phyloP scores from a whole-genome alignment of 768 basidiomycete species.

The Kwoniella europaea region DNA sequence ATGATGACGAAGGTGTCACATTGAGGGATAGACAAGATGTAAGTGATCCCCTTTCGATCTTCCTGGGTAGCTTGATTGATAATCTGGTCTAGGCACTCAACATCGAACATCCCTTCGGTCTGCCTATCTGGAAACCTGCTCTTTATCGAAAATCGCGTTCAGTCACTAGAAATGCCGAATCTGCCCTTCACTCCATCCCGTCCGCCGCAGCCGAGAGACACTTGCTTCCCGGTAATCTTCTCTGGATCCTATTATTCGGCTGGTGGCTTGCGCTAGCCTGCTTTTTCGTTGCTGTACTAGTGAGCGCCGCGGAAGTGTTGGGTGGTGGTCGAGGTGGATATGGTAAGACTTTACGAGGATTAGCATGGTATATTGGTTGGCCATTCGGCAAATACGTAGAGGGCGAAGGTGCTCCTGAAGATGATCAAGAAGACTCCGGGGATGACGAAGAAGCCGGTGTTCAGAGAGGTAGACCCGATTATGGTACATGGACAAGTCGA shows the following conservation, averaged over 20 bases:
- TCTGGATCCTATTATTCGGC: constrained; percentile 88
- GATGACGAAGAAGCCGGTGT: constrained; percentile 58
- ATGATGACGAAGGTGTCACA: constrained; percentile 84
- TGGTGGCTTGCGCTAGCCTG: constrained; percentile 87
- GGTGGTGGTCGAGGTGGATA: constrained; percentile 80
- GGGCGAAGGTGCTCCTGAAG: constrained; percentile 63
- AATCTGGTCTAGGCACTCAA: constrained; percentile 68
- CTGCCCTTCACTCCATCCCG: constrained; percentile 87
- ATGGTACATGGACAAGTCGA: constrained; percentile 28
- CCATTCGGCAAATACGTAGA: constrained; percentile 99
- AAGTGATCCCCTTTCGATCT: constrained; percentile 21
- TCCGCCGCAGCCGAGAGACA: constrained; percentile 93
- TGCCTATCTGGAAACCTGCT: constrained; percentile 99
- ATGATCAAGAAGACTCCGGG: constrained; percentile 28
- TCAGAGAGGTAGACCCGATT: constrained; percentile 49
- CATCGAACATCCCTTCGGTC: constrained; percentile 97
- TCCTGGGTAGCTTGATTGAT: constrained; percentile 19
- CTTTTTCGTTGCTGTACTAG: constrained; percentile 68
- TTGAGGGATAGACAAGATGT: constrained; percentile 94
- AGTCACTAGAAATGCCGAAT: constrained; percentile 93
- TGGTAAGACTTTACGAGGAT: constrained; percentile 80
- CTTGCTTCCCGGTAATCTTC: constrained; percentile 88
- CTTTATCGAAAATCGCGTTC: constrained; percentile 97
- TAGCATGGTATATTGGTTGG: constrained; percentile 97
- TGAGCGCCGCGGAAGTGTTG: constrained; percentile 70